These are phyloP conservation scores for Monascus ruber DNA, from an alignment of 2,329 filamentous ascomycete species.

Conservation along the genomic window DNA sequence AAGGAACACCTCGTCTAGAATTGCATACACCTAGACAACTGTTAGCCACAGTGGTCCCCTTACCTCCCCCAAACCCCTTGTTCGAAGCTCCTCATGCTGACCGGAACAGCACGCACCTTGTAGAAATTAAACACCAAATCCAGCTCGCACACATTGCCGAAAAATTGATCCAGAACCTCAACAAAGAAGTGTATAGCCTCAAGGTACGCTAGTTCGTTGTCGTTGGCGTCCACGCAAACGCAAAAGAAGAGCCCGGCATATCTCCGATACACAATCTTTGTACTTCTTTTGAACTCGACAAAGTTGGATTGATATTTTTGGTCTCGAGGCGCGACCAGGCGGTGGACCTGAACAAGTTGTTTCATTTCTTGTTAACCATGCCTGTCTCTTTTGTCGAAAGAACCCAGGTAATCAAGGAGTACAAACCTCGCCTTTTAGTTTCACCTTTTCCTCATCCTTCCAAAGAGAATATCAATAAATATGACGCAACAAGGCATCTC, in stretches of 20 bases:
- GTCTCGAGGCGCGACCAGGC: constrained; percentile 91
- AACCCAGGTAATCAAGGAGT: not conserved
- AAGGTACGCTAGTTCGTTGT: constrained; percentile 93
- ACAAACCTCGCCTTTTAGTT: constrained; percentile 87
- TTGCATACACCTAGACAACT: constrained; percentile 68
- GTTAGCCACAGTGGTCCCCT: not conserved
- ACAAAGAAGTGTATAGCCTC: constrained; percentile 99
- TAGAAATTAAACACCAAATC: constrained; percentile 71
- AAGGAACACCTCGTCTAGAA: constrained; percentile 94
- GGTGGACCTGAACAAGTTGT: constrained; percentile 58
- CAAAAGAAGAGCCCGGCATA: constrained; percentile 99
- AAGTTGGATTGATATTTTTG: constrained; percentile 99
- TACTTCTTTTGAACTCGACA: constrained; percentile 62
- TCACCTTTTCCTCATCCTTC: constrained; percentile 94
- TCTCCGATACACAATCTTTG: constrained; percentile 93
- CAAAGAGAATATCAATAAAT: not conserved
- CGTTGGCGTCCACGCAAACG: constrained; percentile 96
- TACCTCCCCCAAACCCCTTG: too few relatives aligned
- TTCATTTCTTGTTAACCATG: constrained; percentile 1
- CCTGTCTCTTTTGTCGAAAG: too few relatives aligned
- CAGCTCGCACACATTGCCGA: constrained; percentile 96
- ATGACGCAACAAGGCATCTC: not conserved
- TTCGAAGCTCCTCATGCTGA: too few relatives aligned
- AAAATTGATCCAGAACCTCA: constrained; percentile 95
- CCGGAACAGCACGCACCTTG: constrained; percentile 39